These are phyloP conservation scores for Rhamnella rubrinervis DNA, from an alignment of 331 rosid genomes.

Conservation along the genomic window DNA sequence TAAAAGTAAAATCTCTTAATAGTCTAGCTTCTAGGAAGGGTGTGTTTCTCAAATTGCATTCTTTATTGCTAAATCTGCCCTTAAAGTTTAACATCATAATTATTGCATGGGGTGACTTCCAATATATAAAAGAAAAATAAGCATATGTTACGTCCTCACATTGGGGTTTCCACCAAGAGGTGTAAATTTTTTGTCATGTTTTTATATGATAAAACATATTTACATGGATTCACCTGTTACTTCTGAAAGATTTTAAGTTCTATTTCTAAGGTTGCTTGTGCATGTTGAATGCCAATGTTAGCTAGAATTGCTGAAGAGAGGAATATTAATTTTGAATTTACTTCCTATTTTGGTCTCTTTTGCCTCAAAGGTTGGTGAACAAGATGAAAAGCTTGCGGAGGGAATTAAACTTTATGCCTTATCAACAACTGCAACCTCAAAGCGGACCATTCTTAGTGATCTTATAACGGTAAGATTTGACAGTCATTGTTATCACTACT, in stretches of 20 bases:
- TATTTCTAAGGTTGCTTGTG: not conserved
- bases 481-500: conserved; percentile 4
- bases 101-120: not conserved
- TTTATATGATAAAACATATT: too few species aligned
- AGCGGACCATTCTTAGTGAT: conserved; percentile 92
- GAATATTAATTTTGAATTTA: not conserved
- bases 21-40: too few species aligned
- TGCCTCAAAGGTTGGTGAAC: conserved; percentile 76
- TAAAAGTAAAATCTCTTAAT: too few species aligned
- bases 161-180: too few species aligned
- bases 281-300: not conserved
- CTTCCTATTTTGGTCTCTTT: conserved; percentile 14
- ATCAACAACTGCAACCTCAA: conserved; percentile 79
- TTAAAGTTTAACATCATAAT: not conserved
- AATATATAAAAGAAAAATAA: not conserved
- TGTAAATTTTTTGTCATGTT: too few species aligned
- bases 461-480: conserved; percentile 73
- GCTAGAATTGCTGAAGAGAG: not conserved
- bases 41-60: too few species aligned
- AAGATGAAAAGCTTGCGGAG: conserved; percentile 95
- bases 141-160: not conserved
- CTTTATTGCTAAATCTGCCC: too few species aligned
- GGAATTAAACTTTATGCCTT: conserved; percentile 92
- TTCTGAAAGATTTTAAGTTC: too few species aligned
- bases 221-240: too few species aligned